Base-by-base conservation (phyloP, 148 eudicot species). In the Limonium bicolor region DNA sequence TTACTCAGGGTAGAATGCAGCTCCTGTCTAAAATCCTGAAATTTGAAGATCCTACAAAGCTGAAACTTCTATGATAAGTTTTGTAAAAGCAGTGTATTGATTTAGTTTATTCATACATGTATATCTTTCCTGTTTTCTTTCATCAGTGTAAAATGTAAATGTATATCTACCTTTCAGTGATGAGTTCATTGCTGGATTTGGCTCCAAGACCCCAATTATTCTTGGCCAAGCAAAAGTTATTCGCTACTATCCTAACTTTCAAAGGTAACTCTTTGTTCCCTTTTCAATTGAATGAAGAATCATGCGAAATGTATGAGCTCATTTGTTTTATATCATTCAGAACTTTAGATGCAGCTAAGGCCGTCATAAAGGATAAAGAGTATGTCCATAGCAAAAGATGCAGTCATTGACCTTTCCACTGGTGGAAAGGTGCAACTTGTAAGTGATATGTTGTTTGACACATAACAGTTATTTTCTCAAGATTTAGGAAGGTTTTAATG, bases 101-200 rank as follows among this genome's bases (percentile, higher is more conserved):
- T n/a, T n/a, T n/a, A n/a, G n/a, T n/a, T 49, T 13, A 30, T 37
- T 23, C 15, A 25, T 38, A 5, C 12, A 7, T 21, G 28, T 36
- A 10, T 32, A 38, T 6, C 34, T 6, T 20, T 20, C 29, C n/a
- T 37, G 20, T 21, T 5, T 7, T 14, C 24, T 28, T n/a, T n/a
- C n/a, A n/a, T n/a, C n/a, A n/a, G n/a, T n/a, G n/a, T n/a, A n/a
- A n/a, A n/a, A n/a, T n/a, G n/a, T n/a, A n/a, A n/a, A n/a, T n/a
- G n/a, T 13, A 23, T 45, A 38, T 68, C 22, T 59, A 44, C 54
- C 44, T 56, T 71, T 58, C 55, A 92, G 95, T 65, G 99, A 92
- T 74, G 99, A 85, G 56, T 92, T 78, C 67, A 78, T 73, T 66
- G 61, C 87, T 62, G 99, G 95, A 67, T 85, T 92, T 73, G 95